phyloP scores from a whole-genome alignment of 768 basidiomycete species.

The Podaxis mareebaensis region DNA sequence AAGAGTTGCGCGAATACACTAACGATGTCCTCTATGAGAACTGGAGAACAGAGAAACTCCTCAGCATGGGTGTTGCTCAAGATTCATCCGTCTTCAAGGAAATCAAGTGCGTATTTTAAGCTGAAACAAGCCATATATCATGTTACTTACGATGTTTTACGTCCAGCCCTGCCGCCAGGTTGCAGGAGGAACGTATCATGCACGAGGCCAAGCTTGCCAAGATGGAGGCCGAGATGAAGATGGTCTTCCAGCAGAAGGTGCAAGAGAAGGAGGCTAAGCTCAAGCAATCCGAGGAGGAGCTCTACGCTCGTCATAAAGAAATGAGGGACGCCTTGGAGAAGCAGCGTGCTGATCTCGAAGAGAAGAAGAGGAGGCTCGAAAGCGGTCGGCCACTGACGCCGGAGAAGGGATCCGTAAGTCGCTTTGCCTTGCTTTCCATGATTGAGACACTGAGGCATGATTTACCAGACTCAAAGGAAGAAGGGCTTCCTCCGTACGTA shows the following conservation, averaged over 20 bases:
- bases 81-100: constrained; percentile 99
- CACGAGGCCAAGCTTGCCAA: constrained; percentile 98
- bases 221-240: constrained; percentile 99
- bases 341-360: constrained; percentile 92
- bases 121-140: background rate
- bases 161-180: constrained; percentile 86
- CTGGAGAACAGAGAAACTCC: constrained; percentile 94
- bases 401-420: constrained; percentile 83
- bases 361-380: constrained; percentile 97
- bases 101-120: constrained; percentile 76
- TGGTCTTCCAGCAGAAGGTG: constrained; percentile 99
- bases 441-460: constrained; percentile 19
- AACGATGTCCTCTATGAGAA: constrained; percentile 97
- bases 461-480: constrained; percentile 58
- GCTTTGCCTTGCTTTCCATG: constrained; percentile 16
- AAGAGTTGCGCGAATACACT: constrained; percentile 96
- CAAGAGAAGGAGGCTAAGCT: constrained; percentile 99
- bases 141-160: constrained; percentile 21
- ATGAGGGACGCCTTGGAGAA: constrained; percentile 99
- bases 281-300: constrained; percentile 98
- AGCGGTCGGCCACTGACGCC: constrained; percentile 93
- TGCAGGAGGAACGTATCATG: constrained; percentile 93
- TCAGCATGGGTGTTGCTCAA: constrained; percentile 97
- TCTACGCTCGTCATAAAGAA: constrained; percentile 97
- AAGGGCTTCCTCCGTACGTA: constrained; percentile 77